Base-by-base conservation (phyloP, 805 yeast genomes). In the Candida boidinii region DNA sequence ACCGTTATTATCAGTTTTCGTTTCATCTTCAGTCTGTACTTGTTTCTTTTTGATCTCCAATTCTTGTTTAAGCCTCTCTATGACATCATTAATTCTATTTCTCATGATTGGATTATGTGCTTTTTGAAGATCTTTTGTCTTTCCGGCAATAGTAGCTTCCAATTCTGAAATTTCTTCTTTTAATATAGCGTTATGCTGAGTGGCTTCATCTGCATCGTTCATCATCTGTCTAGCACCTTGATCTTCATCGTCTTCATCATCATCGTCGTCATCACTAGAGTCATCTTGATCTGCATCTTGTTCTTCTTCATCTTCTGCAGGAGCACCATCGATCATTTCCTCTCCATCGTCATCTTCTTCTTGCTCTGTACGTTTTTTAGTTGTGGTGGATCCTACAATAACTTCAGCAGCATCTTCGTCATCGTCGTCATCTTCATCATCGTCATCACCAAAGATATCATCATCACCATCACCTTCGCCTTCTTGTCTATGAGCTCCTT, bases 121-220 rank as follows among this genome's bases (percentile, higher is more conserved):
- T 43, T 78, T 76, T 15, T 68, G 73, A 30, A 85, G 71, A 46
- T 83, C 87, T 29, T 67, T 66, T 52, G 74, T 75, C 48, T 90
- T 88, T 46, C 78, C 79, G 34, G 69, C 74, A 32, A 92, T 79
- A 0, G 90, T 87, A 12, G 68, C 47, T 51, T 83, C 87, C 39
- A 92, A 66, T 49, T 92, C 98, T 6, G 67, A 60, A 36, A 92
- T 78, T 54, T 88, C 96, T 56, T 90, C 97, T 39, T 73, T 75
- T 35, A 92, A 62, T 43, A 86, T 67, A 47, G 83, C 87, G 43
- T 68, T 67, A 53, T 84, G 84, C 45, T 77, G 79, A 34, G 57
- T 60, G 48, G 53, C 64, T 56, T 60, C 78, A 36, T 64, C 67
- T 31, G 68, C 74, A 17, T 67, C 76, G 22, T 61, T 33, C 4